These are phyloP conservation scores for Eutrema japonicum DNA, from an alignment of 345 rosid species.

Conservation along the genomic window DNA sequence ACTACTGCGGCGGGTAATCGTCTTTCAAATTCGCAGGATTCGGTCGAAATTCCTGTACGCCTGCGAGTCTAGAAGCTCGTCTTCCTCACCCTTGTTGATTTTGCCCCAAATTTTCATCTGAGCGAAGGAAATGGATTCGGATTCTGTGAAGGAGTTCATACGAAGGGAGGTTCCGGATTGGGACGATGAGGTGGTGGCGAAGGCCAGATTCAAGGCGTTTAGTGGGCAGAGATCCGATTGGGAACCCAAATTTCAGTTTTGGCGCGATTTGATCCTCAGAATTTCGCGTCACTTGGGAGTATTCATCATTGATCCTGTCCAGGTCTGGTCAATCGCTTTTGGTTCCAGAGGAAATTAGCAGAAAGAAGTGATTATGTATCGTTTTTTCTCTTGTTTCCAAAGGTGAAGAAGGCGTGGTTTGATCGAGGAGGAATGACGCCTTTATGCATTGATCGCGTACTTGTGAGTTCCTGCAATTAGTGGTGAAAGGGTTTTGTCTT, in stretches of 20 bases:
- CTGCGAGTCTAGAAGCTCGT: neutral
- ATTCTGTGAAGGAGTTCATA: constrained; percentile 54
- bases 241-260: constrained; percentile 71
- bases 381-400: neutral
- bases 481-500: neutral
- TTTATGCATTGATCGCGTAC: constrained; percentile 75
- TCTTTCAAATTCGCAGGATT: constrained; percentile 30
- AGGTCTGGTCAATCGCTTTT: constrained; percentile 49
- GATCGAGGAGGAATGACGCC: constrained; percentile 79
- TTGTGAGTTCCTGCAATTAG: constrained; percentile 55
- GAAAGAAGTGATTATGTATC: neutral
- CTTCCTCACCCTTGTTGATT: neutral
- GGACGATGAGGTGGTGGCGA: constrained; percentile 76
- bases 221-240: constrained; percentile 93
- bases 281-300: constrained; percentile 60
- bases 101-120: neutral
- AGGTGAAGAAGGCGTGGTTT: constrained; percentile 77
- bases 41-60: neutral
- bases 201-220: constrained; percentile 86
- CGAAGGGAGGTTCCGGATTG: constrained; percentile 73
- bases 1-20: constrained; percentile 33
- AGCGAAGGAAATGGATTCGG: constrained; percentile 49
- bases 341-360: neutral
- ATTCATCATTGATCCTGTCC: constrained; percentile 57
- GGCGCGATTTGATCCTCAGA: constrained; percentile 75